These are phyloP conservation scores for Yarrowia hollandica DNA, from an alignment of 805 yeast genomes.

Conservation along the genomic window DNA sequence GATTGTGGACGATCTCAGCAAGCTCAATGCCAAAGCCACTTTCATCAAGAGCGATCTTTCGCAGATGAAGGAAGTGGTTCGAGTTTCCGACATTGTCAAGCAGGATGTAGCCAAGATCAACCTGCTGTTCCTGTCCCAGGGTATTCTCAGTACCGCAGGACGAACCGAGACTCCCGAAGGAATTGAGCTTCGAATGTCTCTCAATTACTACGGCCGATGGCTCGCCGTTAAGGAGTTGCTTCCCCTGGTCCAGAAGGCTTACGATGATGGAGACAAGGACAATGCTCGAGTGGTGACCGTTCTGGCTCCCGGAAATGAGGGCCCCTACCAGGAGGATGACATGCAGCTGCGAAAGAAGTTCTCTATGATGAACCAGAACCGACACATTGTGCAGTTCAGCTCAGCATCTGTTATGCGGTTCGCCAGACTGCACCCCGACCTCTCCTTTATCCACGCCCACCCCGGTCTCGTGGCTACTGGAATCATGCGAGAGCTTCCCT, in stretches of 20 bases:
- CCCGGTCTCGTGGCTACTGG: conserved; percentile 38
- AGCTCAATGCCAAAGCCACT: conserved; percentile 33
- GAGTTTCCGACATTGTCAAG: conserved; percentile 29
- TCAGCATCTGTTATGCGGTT: conserved; percentile 34
- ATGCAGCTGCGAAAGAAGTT: conserved; percentile 36
- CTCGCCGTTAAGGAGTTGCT: conserved; percentile 33
- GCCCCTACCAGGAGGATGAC: conserved; percentile 34
- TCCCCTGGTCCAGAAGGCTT: conserved; percentile 35
- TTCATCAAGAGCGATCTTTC: conserved; percentile 35
- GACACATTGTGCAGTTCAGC: conserved; percentile 33
- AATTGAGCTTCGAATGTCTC: conserved; percentile 36
- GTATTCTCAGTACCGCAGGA: conserved; percentile 42
- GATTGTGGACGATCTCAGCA: conserved; percentile 33
- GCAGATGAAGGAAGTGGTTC: conserved; percentile 34
- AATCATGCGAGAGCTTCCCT: conserved; percentile 34
- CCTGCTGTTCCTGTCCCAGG: conserved; percentile 33
- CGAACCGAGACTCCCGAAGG: conserved; percentile 39
- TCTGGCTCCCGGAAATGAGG: conserved; percentile 36
- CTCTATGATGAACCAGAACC: conserved; percentile 29
- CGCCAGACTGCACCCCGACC: conserved; percentile 34
- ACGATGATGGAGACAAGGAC: conserved; percentile 31
- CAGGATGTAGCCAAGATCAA: conserved; percentile 33
- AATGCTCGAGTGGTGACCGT: conserved; percentile 38
- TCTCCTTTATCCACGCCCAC: conserved; percentile 35
- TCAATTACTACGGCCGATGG: conserved; percentile 39